Percentiles rank a stretch among this genome's conserved stretches.
Conservation (phyloP, 495 filamentous ascomycete genomes). For the Schizothecium vesticola region DNA sequence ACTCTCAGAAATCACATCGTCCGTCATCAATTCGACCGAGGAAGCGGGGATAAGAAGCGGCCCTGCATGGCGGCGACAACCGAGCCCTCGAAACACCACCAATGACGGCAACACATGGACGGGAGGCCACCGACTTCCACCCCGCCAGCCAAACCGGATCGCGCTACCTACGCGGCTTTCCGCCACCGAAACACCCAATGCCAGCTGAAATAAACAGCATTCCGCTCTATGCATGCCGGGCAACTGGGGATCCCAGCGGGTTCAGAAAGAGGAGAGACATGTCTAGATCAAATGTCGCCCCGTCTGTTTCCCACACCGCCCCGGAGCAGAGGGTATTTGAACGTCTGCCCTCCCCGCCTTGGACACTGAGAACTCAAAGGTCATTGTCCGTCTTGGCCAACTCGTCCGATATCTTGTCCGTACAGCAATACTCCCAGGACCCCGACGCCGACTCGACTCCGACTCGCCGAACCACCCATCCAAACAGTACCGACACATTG, state of each 20-base stretch:
- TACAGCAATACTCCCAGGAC: neutral
- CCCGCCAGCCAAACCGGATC: neutral
- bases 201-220: neutral
- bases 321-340: neutral
- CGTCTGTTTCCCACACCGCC: neutral
- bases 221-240: neutral
- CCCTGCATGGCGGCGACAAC: neutral
- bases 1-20: neutral
- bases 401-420: no score
- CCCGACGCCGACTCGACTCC: neutral
- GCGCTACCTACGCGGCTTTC: neutral
- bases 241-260: neutral
- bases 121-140: neutral
- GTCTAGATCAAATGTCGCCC: neutral
- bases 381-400: no score
- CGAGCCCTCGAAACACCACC: neutral
- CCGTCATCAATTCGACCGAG: neutral
- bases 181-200: neutral
- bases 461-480: neutral
- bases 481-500: neutral
- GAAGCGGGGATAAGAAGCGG: neutral
- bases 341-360: neutral
- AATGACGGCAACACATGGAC: neutral
- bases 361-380: neutral
- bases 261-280: neutral